Base-by-base conservation (phyloP, 2,329 filamentous ascomycete species). In the Colletotrichum tropicale region DNA sequence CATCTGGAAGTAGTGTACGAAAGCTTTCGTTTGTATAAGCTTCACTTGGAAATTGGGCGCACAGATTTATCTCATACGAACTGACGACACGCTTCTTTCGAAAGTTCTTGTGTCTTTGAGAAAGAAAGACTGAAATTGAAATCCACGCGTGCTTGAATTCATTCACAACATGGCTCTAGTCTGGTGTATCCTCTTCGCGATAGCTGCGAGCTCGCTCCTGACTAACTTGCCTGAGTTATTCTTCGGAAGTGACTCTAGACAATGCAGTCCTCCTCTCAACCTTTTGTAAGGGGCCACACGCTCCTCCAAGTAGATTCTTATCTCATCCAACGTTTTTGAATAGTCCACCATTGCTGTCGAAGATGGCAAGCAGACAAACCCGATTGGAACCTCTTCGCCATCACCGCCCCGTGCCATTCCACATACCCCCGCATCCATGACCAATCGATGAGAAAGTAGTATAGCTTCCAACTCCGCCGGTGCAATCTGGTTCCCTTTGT, bases 391-490 rank as follows among this genome's bases (percentile, higher is more conserved):
- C 26, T 58, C 55, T 28, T 28, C 55, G 5, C 24, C 24, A 28
- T 58, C 24, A 18, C 21, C 55, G 6, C 0, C 55, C 21, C 24
- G 9, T 28, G 4, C 13, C 5, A 58, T 28, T 2, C 55, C 55
- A 58, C 55, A 58, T 6, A 58, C 55, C 4, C 55, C 55, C 26
- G 55, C 21, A 10, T 58, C 55, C 24, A 28, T 16, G 16, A 58
- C 24, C 24, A 0, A 58, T 15, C 24, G 55, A 3, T 58, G 24
- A 6, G 55, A 58, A 16, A 58, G 24, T 15, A 58, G 55, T 60
- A 82, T 77, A 3, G 78, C 77, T 61, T 84, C 82, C n/a, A 84
- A 76, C 71, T 84, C 82, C 1, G 80, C 80, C 1, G 82, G 82
- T 3, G 82, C 77, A 8, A 84, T 81, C 75, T 83, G 81, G 34